These are phyloP conservation scores for Stellera chamaejasme DNA, from an alignment of 345 rosid genomes.

Conservation along the genomic window DNA sequence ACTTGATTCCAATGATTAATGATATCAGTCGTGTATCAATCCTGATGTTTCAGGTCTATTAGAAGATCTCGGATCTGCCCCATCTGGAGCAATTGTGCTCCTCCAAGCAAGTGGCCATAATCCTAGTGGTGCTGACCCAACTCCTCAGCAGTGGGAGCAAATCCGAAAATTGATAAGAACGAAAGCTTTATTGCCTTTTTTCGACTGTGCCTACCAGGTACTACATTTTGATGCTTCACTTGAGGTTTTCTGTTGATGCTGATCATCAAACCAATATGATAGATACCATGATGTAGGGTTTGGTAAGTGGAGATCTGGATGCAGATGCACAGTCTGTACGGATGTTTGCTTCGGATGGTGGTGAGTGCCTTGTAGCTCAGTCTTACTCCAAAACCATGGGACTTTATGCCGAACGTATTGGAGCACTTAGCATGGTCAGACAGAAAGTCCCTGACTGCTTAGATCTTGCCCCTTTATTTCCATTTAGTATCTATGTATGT, in stretches of 20 bases:
- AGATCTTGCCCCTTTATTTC: background rate
- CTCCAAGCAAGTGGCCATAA: constrained; percentile 98
- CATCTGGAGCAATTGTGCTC: constrained; percentile 80
- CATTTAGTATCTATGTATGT: constrained; percentile 2
- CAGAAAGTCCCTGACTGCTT: background rate
- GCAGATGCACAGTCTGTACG: constrained; percentile 53
- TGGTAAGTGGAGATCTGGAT: constrained; percentile 65
- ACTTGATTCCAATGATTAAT: too few species aligned
- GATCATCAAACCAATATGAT: background rate
- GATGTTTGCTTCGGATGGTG: constrained; percentile 61
- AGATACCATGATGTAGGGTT: constrained; percentile 29
- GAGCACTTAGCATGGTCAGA: constrained; percentile 69
- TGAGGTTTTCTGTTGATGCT: constrained; percentile 1
- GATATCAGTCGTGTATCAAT: background rate
- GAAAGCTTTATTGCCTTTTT: constrained; percentile 68
- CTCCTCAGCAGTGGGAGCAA: constrained; percentile 79
- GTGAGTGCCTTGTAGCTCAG: constrained; percentile 63
- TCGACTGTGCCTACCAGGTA: constrained; percentile 99
- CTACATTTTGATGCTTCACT: background rate
- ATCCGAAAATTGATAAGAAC: constrained; percentile 71
- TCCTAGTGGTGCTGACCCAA: constrained; percentile 98
- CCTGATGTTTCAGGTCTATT: constrained; percentile 46
- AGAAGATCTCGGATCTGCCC: constrained; percentile 82
- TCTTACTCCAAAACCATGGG: constrained; percentile 77
- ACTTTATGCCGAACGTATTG: constrained; percentile 69